phyloP scores from a whole-genome alignment of 805 yeast genomes.

The Cyberlindnera maritima region DNA sequence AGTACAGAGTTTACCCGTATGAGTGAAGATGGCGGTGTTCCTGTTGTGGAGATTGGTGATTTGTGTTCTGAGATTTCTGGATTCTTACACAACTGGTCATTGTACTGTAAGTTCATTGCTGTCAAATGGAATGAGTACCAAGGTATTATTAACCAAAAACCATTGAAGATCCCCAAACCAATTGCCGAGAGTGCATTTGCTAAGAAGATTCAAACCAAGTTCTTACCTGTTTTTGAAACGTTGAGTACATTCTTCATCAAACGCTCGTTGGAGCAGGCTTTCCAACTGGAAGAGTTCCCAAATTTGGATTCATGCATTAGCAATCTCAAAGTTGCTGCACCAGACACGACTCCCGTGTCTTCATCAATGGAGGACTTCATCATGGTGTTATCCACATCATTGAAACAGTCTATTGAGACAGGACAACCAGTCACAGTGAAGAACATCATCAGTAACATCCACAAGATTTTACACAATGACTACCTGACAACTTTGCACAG shows the following conservation, averaged over 20 bases:
- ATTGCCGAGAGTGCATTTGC: slow-evolving; percentile 53
- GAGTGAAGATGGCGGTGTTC: slow-evolving; percentile 38
- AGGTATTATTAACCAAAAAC: slow-evolving; percentile 21
- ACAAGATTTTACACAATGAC: slow-evolving; percentile 60
- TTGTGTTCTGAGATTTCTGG: slow-evolving; percentile 67
- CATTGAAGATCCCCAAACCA: slow-evolving; percentile 46
- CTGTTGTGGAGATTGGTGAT: slow-evolving; percentile 66
- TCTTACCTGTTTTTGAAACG: slow-evolving; percentile 61
- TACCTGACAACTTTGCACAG: slow-evolving; percentile 53
- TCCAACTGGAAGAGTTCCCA: slow-evolving; percentile 77
- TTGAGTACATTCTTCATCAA: slow-evolving; percentile 66
- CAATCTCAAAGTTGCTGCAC: slow-evolving; percentile 29
- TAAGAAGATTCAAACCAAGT: slow-evolving; percentile 48
- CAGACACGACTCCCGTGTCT: slow-evolving; percentile 66
- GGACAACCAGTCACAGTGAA: slow-evolving; percentile 60
- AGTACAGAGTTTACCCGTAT: slow-evolving; percentile 30
- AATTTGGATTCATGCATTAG: slow-evolving; percentile 38
- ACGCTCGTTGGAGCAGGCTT: slow-evolving; percentile 78
- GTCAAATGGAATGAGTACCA: slow-evolving; percentile 58
- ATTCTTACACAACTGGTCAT: slow-evolving; percentile 82
- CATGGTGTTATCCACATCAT: slow-evolving; percentile 64
- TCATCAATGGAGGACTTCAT: slow-evolving; percentile 86
- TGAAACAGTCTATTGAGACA: slow-evolving; percentile 65
- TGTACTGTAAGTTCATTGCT: slow-evolving; percentile 70
- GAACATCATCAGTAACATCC: slow-evolving; percentile 51